Evolutionary conservation across 2,329 filamentous ascomycete species (phyloP).

Genomic region (Aspergillus floridensis): DNA sequence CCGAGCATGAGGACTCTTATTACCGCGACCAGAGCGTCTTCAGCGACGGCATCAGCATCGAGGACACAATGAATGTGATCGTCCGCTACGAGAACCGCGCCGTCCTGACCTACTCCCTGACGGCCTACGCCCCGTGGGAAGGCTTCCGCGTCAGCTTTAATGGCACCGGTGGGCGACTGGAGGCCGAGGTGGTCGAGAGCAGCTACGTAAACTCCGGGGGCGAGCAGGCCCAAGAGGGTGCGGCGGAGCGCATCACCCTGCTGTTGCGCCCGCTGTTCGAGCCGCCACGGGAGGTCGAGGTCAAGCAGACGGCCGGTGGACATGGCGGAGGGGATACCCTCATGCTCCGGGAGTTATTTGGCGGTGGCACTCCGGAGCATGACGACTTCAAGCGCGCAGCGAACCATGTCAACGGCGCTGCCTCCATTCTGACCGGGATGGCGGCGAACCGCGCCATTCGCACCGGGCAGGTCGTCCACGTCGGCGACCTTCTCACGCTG

Average conservation of each 20-base stretch:
- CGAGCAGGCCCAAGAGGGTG: conserved; percentile 47
- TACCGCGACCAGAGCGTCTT: conserved; percentile 63
- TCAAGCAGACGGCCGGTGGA: conserved; percentile 52
- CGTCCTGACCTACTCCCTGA: conserved; percentile 54
- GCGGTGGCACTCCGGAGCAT: conserved; percentile 29
- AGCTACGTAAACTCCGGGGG: conserved; percentile 60
- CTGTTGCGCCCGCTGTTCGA: conserved; percentile 55
- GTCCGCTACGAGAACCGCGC: conserved; percentile 58
- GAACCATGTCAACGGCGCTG: conserved; percentile 58
- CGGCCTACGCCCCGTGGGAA: conserved; percentile 59
- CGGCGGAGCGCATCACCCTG: conserved; percentile 24
- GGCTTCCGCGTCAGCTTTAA: conserved; percentile 30
- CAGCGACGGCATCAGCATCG: conserved; percentile 62
- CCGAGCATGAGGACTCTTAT: conserved; percentile 63
- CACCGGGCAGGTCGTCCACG: conserved; percentile 53
- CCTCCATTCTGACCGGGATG: conserved; percentile 60
- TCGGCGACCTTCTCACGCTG: too few species aligned
- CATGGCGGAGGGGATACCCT: conserved; percentile 62
- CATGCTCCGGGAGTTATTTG: conserved; percentile 58
- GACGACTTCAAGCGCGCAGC: conserved; percentile 57
- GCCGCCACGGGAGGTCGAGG: conserved; percentile 56
- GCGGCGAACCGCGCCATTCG: conserved; percentile 59
- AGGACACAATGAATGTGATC: conserved; percentile 63
- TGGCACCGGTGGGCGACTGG: conserved; percentile 57
- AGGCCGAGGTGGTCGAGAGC: conserved; percentile 59